phyloP scores from a whole-genome alignment of 352 stramenopile species.

The Elongisporangium undulatum region DNA sequence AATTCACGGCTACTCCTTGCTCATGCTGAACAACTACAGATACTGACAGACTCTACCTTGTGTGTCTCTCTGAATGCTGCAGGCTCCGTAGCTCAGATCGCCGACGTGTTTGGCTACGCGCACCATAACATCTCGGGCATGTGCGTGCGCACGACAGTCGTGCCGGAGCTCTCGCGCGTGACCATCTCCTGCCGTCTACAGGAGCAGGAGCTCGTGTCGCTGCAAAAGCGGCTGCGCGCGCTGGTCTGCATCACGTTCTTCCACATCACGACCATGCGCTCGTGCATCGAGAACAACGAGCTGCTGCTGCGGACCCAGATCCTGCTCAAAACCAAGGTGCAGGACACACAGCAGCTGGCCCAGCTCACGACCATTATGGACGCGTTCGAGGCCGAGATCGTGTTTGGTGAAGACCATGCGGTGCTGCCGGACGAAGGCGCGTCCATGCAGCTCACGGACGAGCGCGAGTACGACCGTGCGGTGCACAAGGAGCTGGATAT shows the following conservation, averaged over 20 bases:
- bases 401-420: conserved; percentile 22
- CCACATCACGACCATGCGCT: conserved; percentile 64
- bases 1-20: neutral
- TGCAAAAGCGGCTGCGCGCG: conserved; percentile 53
- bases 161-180: conserved; percentile 72
- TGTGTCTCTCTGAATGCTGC: neutral
- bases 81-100: conserved; percentile 65
- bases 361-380: conserved; percentile 8
- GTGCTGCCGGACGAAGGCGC: conserved; percentile 22
- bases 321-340: conserved; percentile 30
- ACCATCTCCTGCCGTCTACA: conserved; percentile 64
- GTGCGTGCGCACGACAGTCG: conserved; percentile 61
- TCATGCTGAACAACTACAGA: neutral
- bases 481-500: conserved; percentile 1
- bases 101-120: conserved; percentile 62
- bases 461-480: conserved; percentile 13
- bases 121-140: conserved; percentile 75
- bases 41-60: neutral
- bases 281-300: conserved; percentile 60
- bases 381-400: conserved; percentile 28
- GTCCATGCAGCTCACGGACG: conserved; percentile 17
- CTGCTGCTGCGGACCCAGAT: conserved; percentile 59
- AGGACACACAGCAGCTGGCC: conserved; percentile 13
- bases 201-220: conserved; percentile 38
- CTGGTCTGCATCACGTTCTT: conserved; percentile 77